Evolutionary conservation across 257 asterid genomes (phyloP).

Genomic region (Vinca minor): DNA sequence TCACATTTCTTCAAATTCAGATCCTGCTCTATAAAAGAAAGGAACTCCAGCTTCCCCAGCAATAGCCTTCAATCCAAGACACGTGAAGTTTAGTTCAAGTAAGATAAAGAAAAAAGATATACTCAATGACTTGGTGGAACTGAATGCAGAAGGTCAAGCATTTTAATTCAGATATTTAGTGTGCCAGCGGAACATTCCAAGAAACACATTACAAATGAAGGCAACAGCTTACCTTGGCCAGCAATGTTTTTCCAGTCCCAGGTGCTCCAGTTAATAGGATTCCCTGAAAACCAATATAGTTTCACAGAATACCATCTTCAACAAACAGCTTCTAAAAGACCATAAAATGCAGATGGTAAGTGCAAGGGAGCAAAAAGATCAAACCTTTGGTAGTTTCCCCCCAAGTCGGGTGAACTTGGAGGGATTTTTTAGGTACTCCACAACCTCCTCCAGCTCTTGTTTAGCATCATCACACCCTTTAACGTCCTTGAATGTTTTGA

Average conservation of each 20-base stretch:
- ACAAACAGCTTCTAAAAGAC: constrained; percentile 1
- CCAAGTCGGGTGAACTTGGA: constrained; percentile 89
- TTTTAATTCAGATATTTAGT: constrained; percentile 1
- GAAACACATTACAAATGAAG: constrained; percentile 6
- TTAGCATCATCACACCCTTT: constrained; percentile 99
- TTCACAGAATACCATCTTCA: constrained; percentile 5
- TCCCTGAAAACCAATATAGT: constrained; percentile 50
- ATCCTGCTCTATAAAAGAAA: constrained; percentile 93
- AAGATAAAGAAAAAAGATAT: constrained; percentile 2
- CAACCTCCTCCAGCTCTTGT: constrained; percentile 99
- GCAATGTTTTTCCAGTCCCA: constrained; percentile 95
- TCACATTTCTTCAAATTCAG: constrained; percentile 96
- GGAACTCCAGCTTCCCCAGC: constrained; percentile 99
- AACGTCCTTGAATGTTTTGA: constrained; percentile 94
- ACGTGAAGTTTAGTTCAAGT: constrained; percentile 10
- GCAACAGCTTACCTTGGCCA: constrained; percentile 63
- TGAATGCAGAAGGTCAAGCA: neutral
- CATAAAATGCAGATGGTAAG: constrained; percentile 1
- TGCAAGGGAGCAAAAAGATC: constrained; percentile 14
- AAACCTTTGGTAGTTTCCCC: constrained; percentile 95
- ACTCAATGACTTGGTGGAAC: neutral
- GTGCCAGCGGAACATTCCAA: neutral
- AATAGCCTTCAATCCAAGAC: constrained; percentile 63
- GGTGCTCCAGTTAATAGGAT: constrained; percentile 98
- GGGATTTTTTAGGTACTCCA: constrained; percentile 88